Conservation (phyloP, 2,329 filamentous ascomycete genomes). For the Ophiostoma sp. region DNA sequence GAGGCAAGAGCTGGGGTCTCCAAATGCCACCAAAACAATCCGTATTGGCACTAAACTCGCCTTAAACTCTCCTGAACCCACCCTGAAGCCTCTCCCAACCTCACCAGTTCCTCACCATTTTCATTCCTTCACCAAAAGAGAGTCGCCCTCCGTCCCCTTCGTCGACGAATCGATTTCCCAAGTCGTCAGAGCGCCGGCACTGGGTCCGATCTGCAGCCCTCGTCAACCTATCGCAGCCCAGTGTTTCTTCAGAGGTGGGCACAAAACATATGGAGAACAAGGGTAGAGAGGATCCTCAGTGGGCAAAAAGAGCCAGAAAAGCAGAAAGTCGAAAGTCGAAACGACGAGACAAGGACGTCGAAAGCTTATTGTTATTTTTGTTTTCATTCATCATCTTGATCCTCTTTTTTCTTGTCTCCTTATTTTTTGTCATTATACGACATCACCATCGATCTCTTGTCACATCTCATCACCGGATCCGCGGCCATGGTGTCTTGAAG, state of each 20-base stretch:
- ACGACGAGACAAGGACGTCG: not conserved
- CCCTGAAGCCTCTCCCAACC: not conserved
- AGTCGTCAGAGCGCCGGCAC: slow-evolving; percentile 1
- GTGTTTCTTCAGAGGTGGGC: slow-evolving; percentile 3
- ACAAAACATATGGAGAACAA: slow-evolving; percentile 3
- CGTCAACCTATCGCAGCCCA: not conserved
- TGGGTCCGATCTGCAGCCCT: not conserved
- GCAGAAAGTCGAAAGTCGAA: not conserved
- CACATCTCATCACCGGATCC: not conserved
- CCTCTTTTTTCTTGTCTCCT: not conserved
- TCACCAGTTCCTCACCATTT: not conserved
- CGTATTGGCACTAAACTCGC: not conserved
- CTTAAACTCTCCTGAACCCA: not conserved
- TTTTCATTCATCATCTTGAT: not conserved
- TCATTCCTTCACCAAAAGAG: not conserved
- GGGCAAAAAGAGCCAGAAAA: not conserved
- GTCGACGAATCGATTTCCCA: slow-evolving; percentile 2
- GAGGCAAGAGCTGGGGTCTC: slow-evolving; percentile 16
- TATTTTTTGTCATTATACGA: not conserved
- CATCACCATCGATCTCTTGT: not conserved
- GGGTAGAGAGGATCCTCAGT: not conserved
- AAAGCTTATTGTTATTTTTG: not conserved
- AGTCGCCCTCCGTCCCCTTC: not conserved
- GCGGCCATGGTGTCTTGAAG: not conserved
- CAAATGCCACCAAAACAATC: not conserved